Evolutionary conservation across 768 basidiomycete species (phyloP), one percentile per base, ranked within the genome.

Genomic region (Rhizopogon roseolus): DNA sequence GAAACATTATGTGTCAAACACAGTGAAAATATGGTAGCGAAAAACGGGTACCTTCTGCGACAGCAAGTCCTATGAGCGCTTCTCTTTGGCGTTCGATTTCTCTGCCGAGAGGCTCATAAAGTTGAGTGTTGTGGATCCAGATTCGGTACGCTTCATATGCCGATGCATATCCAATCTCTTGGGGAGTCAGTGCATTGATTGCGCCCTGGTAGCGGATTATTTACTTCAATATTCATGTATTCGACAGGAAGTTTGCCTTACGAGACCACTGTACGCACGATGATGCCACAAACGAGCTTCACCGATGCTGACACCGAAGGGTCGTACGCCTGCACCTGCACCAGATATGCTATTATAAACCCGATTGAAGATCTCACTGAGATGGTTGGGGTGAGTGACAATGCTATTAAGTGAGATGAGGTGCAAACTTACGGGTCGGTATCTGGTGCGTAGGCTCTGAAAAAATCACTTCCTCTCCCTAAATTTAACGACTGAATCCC

Each of bases 71-170:
- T 27, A 81, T 78, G 13, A 90, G 69, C 13, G 76, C 83, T 66
- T 90, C 87, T 50, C 83, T 69, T 63, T 87, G 84, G 41, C 81
- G 71, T 57, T 83, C 85, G 43, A 70, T 65, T 59, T 86, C 81
- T 8, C 75, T 79, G 50, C 76, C 76, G 5, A 86, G 60, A 14
- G 81, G 80, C 46, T 81, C 78, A 53, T 83, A 81, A 41, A 85
- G 73, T 6, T 68, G 72, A 39, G 66, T 77, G 58, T 83, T 80
- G 59, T 81, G 76, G 49, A 81, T 80, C 81, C 84, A 85, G 27
- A 78, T 77, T 14, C 86, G 77, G 65, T 85, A 84, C 0, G 87
- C 86, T 66, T 90, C 87, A 63, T 88, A 90, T 3, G 85, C 88
- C 9, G 88, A 88, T 4, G 88, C 89, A 59, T 85, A 80, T 1